These are phyloP conservation scores for Candida stauntonica DNA, from an alignment of 805 yeast species.

Conservation along the genomic window DNA sequence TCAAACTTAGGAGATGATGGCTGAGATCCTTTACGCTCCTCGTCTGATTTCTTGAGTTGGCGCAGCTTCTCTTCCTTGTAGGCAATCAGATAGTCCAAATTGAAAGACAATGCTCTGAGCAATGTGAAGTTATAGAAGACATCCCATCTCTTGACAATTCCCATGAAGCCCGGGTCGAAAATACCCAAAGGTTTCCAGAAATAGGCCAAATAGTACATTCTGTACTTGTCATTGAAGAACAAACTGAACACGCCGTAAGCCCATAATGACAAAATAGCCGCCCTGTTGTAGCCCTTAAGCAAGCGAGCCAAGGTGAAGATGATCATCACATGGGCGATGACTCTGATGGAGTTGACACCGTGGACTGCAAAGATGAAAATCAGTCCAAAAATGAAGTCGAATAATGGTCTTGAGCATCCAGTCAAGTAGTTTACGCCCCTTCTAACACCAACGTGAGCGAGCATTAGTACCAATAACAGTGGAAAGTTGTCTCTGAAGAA, in stretches of 20 bases:
- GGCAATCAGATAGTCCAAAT: slow-evolving; percentile 64
- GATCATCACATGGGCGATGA: slow-evolving; percentile 52
- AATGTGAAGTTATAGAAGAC: slow-evolving; percentile 90
- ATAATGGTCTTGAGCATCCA: slow-evolving; percentile 43
- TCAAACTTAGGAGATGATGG: slow-evolving; percentile 19
- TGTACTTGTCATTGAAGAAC: slow-evolving; percentile 68
- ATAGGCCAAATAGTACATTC: slow-evolving; percentile 48
- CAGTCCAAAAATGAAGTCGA: slow-evolving; percentile 71
- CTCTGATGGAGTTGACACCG: slow-evolving; percentile 67
- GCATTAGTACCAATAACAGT: slow-evolving; percentile 50
- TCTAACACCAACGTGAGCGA: slow-evolving; percentile 52
- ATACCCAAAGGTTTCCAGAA: slow-evolving; percentile 39
- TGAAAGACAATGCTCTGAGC: slow-evolving; percentile 77
- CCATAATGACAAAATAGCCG: slow-evolving; percentile 58
- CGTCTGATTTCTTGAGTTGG: slow-evolving; percentile 20
- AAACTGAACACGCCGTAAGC: slow-evolving; percentile 71
- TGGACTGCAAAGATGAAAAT: slow-evolving; percentile 69
- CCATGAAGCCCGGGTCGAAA: slow-evolving; percentile 60
- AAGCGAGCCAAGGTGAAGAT: slow-evolving; percentile 47
- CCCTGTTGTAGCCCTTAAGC: slow-evolving; percentile 27
- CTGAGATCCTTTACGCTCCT: slow-evolving; percentile 21
- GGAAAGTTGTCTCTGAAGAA: slow-evolving; percentile 81
- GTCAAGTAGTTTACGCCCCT: slow-evolving; percentile 19
- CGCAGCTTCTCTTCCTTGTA: slow-evolving; percentile 21
- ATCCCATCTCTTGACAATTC: slow-evolving; percentile 90